Percentiles rank a stretch among this genome's conserved stretches.
These are phyloP conservation scores for Didymellaceae sp. DNA, from an alignment of 2,329 filamentous ascomycete genomes.

Conservation along the genomic window DNA sequence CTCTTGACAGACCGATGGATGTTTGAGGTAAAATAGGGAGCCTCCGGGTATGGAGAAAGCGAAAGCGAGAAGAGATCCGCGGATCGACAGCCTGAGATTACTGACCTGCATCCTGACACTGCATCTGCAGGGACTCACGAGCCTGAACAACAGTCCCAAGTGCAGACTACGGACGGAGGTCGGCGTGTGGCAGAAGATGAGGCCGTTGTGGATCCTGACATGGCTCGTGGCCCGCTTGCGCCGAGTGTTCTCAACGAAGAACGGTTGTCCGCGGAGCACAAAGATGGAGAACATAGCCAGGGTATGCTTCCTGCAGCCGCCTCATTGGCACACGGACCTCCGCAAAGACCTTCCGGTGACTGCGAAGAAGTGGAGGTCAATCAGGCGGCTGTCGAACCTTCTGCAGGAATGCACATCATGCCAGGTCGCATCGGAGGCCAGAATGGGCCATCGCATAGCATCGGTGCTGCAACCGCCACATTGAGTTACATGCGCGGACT, in stretches of 20 bases:
- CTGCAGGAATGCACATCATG: no score
- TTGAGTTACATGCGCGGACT: background rate
- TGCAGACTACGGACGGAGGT: background rate
- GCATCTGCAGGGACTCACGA: background rate
- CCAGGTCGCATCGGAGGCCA: background rate
- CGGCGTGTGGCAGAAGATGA: constrained; percentile 1
- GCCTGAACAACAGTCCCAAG: background rate
- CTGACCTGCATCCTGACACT: background rate
- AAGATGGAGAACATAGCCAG: background rate
- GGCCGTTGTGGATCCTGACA: constrained; percentile 5
- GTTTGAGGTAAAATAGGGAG: background rate
- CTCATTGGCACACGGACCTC: no score
- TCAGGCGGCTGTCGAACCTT: no score
- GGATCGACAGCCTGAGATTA: background rate
- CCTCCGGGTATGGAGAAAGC: background rate
- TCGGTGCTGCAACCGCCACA: background rate
- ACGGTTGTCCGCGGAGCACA: background rate
- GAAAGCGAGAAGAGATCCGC: background rate
- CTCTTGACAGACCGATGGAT: background rate
- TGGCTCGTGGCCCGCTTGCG: background rate
- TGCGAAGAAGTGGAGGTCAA: no score
- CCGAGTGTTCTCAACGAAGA: background rate
- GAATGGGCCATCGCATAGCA: background rate
- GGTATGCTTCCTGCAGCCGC: no score
- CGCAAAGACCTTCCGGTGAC: no score